Conservation (phyloP, 2,329 filamentous ascomycete species). For the Berkeleyomyces rouxiae region DNA sequence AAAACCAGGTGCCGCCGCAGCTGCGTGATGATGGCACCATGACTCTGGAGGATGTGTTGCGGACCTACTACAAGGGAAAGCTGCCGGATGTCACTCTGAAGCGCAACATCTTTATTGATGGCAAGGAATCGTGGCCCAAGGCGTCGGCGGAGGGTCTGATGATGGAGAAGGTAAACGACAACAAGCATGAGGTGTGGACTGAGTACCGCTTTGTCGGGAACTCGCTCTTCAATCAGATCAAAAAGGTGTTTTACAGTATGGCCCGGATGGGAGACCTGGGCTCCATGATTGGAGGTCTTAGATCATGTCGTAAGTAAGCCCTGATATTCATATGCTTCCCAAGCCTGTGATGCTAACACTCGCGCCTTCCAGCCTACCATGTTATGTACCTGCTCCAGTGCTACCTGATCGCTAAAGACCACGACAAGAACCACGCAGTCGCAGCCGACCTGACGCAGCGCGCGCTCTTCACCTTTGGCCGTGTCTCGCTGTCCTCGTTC, state of each 20-base stretch:
- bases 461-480: slow-evolving; percentile 84
- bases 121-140: slow-evolving; percentile 73
- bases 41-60: slow-evolving; percentile 40
- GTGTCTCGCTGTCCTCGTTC: slow-evolving; percentile 72
- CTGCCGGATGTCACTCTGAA: slow-evolving; percentile 56
- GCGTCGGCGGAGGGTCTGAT: slow-evolving; percentile 64
- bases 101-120: slow-evolving; percentile 70
- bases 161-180: slow-evolving; percentile 46
- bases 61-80: slow-evolving; percentile 40
- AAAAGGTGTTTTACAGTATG: slow-evolving; percentile 55
- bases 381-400: slow-evolving; percentile 88
- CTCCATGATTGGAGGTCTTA: slow-evolving; percentile 64
- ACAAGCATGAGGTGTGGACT: slow-evolving; percentile 34
- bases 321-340: neutral
- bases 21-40: slow-evolving; percentile 28
- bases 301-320: slow-evolving; percentile 22
- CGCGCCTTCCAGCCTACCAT: slow-evolving; percentile 49
- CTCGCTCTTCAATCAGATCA: slow-evolving; percentile 52
- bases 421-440: slow-evolving; percentile 67
- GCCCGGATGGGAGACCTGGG: slow-evolving; percentile 71
- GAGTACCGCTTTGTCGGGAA: slow-evolving; percentile 71
- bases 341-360: slow-evolving; percentile 31
- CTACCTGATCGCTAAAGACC: slow-evolving; percentile 74
- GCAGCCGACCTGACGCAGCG: slow-evolving; percentile 79
- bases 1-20: slow-evolving; percentile 27